These are phyloP conservation scores for Ustilago nuda DNA, from an alignment of 1,284 basidiomycete genomes.

Conservation along the genomic window DNA sequence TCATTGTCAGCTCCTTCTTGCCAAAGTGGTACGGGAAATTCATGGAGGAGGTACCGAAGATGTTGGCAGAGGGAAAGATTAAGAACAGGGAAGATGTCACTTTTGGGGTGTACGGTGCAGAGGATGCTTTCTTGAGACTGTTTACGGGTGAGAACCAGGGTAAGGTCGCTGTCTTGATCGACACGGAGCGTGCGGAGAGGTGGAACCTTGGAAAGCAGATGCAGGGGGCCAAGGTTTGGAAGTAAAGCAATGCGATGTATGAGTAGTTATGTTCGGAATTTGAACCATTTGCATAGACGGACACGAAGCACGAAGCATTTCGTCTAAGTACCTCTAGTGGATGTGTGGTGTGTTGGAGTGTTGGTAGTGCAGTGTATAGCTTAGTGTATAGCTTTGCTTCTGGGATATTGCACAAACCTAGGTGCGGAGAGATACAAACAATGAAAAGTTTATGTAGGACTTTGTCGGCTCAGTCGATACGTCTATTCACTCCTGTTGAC, in stretches of 20 bases:
- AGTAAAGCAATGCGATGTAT: conserved; percentile 12
- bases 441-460: no score
- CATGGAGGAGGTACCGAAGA: conserved; percentile 40
- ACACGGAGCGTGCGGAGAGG: conserved; percentile 45
- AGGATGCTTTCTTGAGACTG: conserved; percentile 48
- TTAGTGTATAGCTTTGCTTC: no score
- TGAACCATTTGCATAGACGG: neutral
- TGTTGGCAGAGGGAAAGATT: conserved; percentile 49
- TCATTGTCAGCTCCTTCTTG: conserved; percentile 41
- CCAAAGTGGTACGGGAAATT: conserved; percentile 43
- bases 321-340: no score
- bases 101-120: conserved; percentile 45
- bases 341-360: no score
- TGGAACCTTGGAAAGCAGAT: conserved; percentile 44
- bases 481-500: no score
- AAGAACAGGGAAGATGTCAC: conserved; percentile 50
- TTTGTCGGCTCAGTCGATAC: no score
- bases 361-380: no score
- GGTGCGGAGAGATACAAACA: no score
- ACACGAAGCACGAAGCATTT: no score
- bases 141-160: conserved; percentile 52
- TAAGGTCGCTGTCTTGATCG: conserved; percentile 49
- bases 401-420: no score
- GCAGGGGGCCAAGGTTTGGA: conserved; percentile 39
- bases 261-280: neutral